phyloP scores from a whole-genome alignment of 192 early-diverging fungal genomes.

The Backusella liffmaniae region DNA sequence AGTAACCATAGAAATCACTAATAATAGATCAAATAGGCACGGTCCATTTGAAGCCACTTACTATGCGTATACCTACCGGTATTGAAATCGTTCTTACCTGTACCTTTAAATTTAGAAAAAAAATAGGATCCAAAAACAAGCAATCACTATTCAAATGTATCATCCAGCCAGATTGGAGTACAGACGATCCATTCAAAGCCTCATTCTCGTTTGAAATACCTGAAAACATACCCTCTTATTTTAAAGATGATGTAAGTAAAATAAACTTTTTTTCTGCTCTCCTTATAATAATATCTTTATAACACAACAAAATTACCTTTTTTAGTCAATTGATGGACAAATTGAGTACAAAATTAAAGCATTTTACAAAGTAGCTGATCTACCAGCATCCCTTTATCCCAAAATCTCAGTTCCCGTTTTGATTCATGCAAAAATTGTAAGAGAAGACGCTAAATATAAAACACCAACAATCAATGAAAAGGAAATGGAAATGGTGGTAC shows the following conservation, averaged over 20 bases:
- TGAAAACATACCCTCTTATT: background rate
- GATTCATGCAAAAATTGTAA: background rate
- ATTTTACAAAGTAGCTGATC: background rate
- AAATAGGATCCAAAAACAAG: background rate
- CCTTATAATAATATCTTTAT: background rate
- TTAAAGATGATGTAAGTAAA: background rate
- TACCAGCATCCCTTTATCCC: constrained; percentile 9
- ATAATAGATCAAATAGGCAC: background rate
- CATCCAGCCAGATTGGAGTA: background rate
- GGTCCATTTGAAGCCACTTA: background rate
- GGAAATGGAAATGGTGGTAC: background rate
- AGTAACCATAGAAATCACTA: background rate
- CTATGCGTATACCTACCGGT: background rate
- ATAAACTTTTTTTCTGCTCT: background rate
- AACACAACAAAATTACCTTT: background rate
- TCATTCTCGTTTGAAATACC: constrained; percentile 9
- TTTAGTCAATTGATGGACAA: constrained; percentile 5
- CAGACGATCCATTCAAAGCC: background rate
- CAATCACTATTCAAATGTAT: background rate
- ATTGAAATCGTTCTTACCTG: constrained; percentile 2
- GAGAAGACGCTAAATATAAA: background rate
- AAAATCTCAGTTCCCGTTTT: constrained; percentile 1
- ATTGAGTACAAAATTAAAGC: constrained; percentile 15
- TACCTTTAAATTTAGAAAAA: background rate
- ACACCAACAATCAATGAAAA: background rate